Evolutionary conservation across 371 early-diverging fungal species (phyloP).

Genomic region (Mortierella sp.): DNA sequence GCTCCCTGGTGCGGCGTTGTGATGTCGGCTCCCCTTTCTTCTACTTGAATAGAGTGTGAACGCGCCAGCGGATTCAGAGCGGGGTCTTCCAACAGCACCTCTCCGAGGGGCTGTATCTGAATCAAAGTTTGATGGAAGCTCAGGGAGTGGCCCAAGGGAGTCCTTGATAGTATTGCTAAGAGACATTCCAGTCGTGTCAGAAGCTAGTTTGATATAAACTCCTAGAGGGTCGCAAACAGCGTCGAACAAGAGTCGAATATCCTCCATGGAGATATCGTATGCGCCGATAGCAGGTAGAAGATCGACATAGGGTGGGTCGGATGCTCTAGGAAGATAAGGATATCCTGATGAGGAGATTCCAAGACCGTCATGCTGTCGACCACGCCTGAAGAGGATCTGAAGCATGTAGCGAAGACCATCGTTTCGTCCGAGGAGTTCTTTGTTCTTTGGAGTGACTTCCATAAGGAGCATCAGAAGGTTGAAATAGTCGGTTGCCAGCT

Average conservation of each 20-base stretch:
- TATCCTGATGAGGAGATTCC: slow-evolving; percentile 28
- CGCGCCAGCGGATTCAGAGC: slow-evolving; percentile 46
- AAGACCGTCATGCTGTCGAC: slow-evolving; percentile 32
- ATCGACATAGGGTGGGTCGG: slow-evolving; percentile 53
- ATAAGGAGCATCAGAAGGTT: slow-evolving; percentile 55
- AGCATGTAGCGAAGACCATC: slow-evolving; percentile 51
- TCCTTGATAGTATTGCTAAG: slow-evolving; percentile 23
- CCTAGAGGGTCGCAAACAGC: slow-evolving; percentile 55
- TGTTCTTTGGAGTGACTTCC: slow-evolving; percentile 57
- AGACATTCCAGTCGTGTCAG: slow-evolving; percentile 17
- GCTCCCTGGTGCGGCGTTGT: not conserved
- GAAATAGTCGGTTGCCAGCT: slow-evolving; percentile 52
- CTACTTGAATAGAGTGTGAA: slow-evolving; percentile 22
- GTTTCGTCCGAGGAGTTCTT: slow-evolving; percentile 51
- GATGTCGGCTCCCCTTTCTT: slow-evolving; percentile 7
- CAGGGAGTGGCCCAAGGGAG: slow-evolving; percentile 32
- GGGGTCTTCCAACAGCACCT: slow-evolving; percentile 25
- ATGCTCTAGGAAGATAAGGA: slow-evolving; percentile 26
- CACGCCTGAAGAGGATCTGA: slow-evolving; percentile 51
- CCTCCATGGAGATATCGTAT: slow-evolving; percentile 54
- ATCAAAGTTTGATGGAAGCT: slow-evolving; percentile 28
- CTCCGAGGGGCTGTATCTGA: slow-evolving; percentile 7
- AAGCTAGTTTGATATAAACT: slow-evolving; percentile 42
- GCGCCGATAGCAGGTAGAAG: slow-evolving; percentile 55
- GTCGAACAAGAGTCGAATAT: slow-evolving; percentile 52